phyloP scores from a whole-genome alignment of 2,329 filamentous ascomycete species.

The Didymella glomerata region DNA sequence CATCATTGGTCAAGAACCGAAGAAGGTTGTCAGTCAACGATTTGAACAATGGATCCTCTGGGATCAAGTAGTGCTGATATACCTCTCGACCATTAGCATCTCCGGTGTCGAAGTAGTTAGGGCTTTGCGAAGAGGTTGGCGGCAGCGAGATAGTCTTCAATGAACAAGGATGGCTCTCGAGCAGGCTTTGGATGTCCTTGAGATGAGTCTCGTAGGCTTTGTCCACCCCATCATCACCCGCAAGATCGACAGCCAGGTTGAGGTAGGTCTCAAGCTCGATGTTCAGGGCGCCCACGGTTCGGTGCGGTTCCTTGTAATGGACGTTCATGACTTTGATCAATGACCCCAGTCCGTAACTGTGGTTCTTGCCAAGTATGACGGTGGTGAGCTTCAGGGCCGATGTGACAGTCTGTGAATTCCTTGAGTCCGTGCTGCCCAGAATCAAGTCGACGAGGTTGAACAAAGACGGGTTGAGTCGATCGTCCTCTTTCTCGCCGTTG shows the following conservation, averaged over 20 bases:
- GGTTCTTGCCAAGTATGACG: constrained; percentile 85
- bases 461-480: constrained; percentile 80
- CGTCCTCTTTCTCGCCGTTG: constrained; percentile 77
- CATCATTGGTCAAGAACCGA: constrained; percentile 86
- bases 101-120: constrained; percentile 55
- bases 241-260: constrained; percentile 71
- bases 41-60: constrained; percentile 67
- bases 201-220: constrained; percentile 76
- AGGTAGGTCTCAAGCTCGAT: constrained; percentile 78
- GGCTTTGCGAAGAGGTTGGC: constrained; percentile 64
- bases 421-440: constrained; percentile 81
- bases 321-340: constrained; percentile 73
- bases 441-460: constrained; percentile 95
- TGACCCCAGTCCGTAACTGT: constrained; percentile 82
- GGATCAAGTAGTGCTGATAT: constrained; percentile 66
- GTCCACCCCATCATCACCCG: constrained; percentile 74
- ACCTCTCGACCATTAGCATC: constrained; percentile 66
- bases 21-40: constrained; percentile 69
- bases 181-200: constrained; percentile 72
- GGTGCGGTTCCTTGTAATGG: constrained; percentile 62
- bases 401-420: constrained; percentile 86
- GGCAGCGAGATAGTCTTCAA: constrained; percentile 71
- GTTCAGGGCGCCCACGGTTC: constrained; percentile 77
- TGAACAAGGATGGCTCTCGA: constrained; percentile 79
- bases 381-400: constrained; percentile 89